phyloP scores from a whole-genome alignment of 108 stramenopile genomes.

The Stephanodiscus triporus region DNA sequence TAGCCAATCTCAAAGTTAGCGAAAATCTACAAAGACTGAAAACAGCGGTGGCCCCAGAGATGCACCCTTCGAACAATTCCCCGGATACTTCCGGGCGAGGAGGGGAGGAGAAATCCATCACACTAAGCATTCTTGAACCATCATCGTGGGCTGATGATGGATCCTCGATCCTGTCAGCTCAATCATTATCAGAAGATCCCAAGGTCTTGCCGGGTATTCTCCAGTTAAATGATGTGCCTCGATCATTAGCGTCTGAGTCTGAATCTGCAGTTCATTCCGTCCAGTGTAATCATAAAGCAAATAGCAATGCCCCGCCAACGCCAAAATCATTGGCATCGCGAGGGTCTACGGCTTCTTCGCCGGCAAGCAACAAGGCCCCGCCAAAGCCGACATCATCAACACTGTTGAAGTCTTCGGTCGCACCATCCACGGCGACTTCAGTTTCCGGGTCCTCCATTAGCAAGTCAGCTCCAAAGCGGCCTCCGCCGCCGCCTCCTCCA shows the following conservation, averaged over 20 bases:
- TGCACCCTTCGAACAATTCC: neutral
- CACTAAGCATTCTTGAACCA: neutral
- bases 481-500: neutral
- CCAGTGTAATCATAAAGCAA: too few relatives aligned
- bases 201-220: neutral
- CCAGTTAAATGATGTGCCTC: too few relatives aligned
- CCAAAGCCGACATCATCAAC: too few relatives aligned
- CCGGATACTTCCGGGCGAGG: neutral
- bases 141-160: neutral
- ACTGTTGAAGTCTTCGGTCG: too few relatives aligned
- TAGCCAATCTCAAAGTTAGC: neutral
- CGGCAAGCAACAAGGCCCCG: too few relatives aligned
- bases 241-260: too few relatives aligned
- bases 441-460: too few relatives aligned
- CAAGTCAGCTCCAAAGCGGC: neutral
- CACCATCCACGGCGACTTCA: too few relatives aligned
- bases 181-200: slow-evolving; percentile 4
- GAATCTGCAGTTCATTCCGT: too few relatives aligned
- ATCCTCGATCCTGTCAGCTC: neutral
- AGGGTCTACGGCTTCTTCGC: too few relatives aligned
- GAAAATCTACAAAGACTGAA: neutral
- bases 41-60: neutral
- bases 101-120: slow-evolving; percentile 5
- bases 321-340: too few relatives aligned
- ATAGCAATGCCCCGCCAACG: too few relatives aligned